Conservation (phyloP, 108 stramenopile species). For the Discostella pseudostelligera region DNA sequence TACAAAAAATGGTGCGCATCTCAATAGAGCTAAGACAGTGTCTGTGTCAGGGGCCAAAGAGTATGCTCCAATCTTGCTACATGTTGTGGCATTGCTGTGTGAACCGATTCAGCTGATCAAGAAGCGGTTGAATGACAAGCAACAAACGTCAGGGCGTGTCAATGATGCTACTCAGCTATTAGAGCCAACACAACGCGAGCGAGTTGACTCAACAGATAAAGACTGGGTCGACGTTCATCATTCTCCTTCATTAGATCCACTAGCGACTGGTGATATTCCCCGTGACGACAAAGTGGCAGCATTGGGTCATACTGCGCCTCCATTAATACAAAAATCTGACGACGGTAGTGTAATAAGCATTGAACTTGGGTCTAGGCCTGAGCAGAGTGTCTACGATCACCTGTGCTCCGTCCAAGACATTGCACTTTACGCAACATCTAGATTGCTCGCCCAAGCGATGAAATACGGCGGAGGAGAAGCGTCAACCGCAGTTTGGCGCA, state of each 20-base stretch:
- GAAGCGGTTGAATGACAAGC: background rate
- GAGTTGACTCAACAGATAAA: slow-evolving; percentile 43
- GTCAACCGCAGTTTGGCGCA: slow-evolving; percentile 69
- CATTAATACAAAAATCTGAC: background rate
- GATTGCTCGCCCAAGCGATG: slow-evolving; percentile 75
- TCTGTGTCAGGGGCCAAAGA: slow-evolving; percentile 44
- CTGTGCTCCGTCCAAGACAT: slow-evolving; percentile 63
- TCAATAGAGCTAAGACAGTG: slow-evolving; percentile 30
- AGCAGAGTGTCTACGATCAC: slow-evolving; percentile 23
- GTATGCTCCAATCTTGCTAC: slow-evolving; percentile 36
- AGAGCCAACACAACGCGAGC: slow-evolving; percentile 17
- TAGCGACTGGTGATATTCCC: slow-evolving; percentile 7
- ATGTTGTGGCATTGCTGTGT: slow-evolving; percentile 40
- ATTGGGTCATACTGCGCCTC: background rate
- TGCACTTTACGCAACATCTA: slow-evolving; percentile 57
- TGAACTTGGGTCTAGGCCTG: slow-evolving; percentile 6
- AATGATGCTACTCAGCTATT: background rate
- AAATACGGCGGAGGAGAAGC: slow-evolving; percentile 77
- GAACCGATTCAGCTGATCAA: slow-evolving; percentile 21
- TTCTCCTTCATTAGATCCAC: slow-evolving; percentile 13
- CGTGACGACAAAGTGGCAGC: slow-evolving; percentile 5
- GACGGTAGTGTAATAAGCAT: background rate
- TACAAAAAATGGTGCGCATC: slow-evolving; percentile 18
- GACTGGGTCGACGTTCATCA: slow-evolving; percentile 47
- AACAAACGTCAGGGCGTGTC: background rate